A percentile compares a stretch with the other conserved stretches of the same genome.
Evolutionary conservation across 2,329 filamentous ascomycete species (phyloP).

Genomic region (Tolypocladium nubicola): DNA sequence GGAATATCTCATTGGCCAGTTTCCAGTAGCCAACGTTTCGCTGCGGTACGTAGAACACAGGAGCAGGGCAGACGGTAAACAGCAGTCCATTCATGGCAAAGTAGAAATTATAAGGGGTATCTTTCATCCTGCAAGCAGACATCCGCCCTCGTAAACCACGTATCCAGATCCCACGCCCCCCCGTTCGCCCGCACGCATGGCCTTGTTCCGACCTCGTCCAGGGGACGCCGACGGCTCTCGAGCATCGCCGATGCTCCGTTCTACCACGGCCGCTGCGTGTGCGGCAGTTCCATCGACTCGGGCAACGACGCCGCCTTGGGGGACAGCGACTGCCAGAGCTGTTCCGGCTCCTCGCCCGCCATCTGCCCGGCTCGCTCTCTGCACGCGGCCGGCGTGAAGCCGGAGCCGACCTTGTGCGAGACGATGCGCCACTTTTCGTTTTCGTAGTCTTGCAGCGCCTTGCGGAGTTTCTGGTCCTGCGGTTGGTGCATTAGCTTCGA

Average conservation of each 20-base stretch:
- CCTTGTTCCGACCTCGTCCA: background rate
- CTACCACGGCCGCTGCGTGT: slow-evolving; percentile 10
- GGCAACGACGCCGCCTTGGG: slow-evolving; percentile 26
- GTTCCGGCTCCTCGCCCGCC: slow-evolving; percentile 27
- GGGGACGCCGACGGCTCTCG: background rate
- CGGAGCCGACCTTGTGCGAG: slow-evolving; percentile 80
- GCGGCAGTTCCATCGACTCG: slow-evolving; percentile 9
- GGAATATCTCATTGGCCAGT: background rate
- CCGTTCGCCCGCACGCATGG: background rate
- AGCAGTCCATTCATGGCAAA: background rate
- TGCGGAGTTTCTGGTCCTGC: slow-evolving; percentile 67
- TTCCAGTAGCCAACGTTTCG: too few species aligned
- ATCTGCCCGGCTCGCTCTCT: slow-evolving; percentile 68
- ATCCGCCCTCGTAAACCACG: background rate
- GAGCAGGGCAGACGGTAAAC: background rate
- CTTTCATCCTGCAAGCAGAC: background rate
- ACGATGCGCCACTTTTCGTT: slow-evolving; percentile 91
- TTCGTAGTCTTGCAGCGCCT: slow-evolving; percentile 73
- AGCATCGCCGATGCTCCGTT: background rate
- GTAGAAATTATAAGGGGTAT: background rate
- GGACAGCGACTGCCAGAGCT: slow-evolving; percentile 46
- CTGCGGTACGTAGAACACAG: too few species aligned
- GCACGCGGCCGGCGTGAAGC: slow-evolving; percentile 80
- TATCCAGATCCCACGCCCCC: background rate
- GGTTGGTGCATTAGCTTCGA: slow-evolving; percentile 3